A percentile compares a stretch with the other conserved stretches of the same genome.
Evolutionary conservation across 1,284 basidiomycete genomes (phyloP).

Genomic region (Vanrija humicola): DNA sequence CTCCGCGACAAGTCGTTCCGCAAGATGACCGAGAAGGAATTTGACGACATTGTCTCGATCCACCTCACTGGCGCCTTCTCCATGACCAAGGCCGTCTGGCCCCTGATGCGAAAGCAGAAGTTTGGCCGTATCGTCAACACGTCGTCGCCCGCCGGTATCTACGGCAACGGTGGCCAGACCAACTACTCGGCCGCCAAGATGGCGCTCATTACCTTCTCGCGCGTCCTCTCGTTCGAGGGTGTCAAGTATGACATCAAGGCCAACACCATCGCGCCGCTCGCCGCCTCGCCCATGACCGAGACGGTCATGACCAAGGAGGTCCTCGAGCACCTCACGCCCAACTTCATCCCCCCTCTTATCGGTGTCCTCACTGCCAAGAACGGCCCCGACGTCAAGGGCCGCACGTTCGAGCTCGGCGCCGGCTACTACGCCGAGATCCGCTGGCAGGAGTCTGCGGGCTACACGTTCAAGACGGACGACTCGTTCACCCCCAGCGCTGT

Average conservation of each 20-base stretch:
- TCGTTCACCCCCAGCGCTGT: constrained; percentile 95
- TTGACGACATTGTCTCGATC: constrained; percentile 82
- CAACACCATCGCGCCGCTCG: constrained; percentile 85
- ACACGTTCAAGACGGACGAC: constrained; percentile 81
- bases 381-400: constrained; percentile 74
- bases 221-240: constrained; percentile 85
- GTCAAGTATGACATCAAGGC: constrained; percentile 89
- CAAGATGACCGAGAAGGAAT: constrained; percentile 84
- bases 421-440: constrained; percentile 88
- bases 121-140: constrained; percentile 90
- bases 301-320: constrained; percentile 95
- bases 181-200: constrained; percentile 65
- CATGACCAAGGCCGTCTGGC: constrained; percentile 97
- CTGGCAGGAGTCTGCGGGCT: constrained; percentile 83
- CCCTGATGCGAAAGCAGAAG: constrained; percentile 89
- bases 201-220: constrained; percentile 84
- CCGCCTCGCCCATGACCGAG: constrained; percentile 88
- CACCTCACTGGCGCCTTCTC: constrained; percentile 92
- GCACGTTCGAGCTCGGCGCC: constrained; percentile 89
- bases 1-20: constrained; percentile 76
- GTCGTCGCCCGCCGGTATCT: constrained; percentile 57
- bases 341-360: constrained; percentile 90
- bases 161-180: constrained; percentile 94
- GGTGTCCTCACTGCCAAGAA: constrained; percentile 55
- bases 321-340: constrained; percentile 87